These are phyloP conservation scores for Salix udensis DNA, from an alignment of 345 rosid genomes.

Conservation along the genomic window DNA sequence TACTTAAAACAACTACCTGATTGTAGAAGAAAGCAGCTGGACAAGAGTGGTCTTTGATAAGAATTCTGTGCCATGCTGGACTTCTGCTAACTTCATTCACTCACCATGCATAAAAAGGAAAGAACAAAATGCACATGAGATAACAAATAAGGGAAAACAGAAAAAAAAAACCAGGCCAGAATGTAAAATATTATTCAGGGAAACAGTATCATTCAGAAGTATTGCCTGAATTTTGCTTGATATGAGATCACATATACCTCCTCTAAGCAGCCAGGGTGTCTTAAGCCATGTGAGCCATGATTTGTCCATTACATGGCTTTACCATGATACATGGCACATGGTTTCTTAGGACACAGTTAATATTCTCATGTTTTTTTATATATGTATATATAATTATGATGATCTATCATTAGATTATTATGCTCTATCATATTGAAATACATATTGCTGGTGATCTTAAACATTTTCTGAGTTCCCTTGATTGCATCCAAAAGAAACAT, in stretches of 20 bases:
- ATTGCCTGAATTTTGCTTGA: too few species aligned
- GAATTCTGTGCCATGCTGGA: constrained; percentile 69
- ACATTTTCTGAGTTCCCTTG: too few species aligned
- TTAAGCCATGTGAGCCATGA: too few species aligned
- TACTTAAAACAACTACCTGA: constrained; percentile 45
- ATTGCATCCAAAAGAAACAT: too few species aligned
- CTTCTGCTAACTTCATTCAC: constrained; percentile 60
- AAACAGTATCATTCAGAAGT: too few species aligned
- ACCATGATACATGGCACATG: background rate
- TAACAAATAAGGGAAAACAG: background rate
- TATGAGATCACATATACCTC: background rate
- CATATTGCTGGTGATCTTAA: too few species aligned
- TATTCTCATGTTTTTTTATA: too few species aligned
- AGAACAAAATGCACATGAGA: background rate
- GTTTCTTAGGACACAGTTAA: background rate
- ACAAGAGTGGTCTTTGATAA: constrained; percentile 61
- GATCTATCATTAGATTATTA: too few species aligned
- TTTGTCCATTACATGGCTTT: too few species aligned
- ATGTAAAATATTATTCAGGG: background rate
- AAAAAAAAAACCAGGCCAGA: background rate
- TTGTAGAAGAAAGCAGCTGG: constrained; percentile 60
- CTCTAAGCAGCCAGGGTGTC: background rate
- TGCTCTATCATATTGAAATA: too few species aligned
- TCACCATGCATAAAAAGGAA: constrained; percentile 7
- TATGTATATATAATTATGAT: too few species aligned